Evolutionary conservation across 768 basidiomycete species (phyloP).

Genomic region (Hypsizygus marmoreus): DNA sequence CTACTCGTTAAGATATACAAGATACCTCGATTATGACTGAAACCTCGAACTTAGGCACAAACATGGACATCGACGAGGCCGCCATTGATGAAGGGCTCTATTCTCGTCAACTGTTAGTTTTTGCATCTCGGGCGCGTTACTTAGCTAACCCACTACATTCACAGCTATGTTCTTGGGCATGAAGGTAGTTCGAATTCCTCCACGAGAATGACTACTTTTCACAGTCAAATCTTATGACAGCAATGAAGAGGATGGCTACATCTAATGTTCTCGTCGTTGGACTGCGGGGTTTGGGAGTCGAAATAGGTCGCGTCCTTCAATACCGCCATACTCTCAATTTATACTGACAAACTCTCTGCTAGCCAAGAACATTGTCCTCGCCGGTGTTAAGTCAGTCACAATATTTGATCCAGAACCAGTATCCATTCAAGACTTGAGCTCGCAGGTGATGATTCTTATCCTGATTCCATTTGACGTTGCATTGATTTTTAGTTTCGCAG

Average conservation of each 20-base stretch:
- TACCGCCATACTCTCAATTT: constrained; percentile 1
- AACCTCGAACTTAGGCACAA: constrained; percentile 38
- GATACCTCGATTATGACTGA: constrained; percentile 35
- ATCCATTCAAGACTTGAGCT: constrained; percentile 85
- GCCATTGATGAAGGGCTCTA: constrained; percentile 93
- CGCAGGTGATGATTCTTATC: constrained; percentile 64
- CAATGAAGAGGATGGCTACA: constrained; percentile 98
- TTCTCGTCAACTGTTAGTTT: constrained; percentile 84
- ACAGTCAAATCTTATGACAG: constrained; percentile 42
- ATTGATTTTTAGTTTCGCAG: constrained; percentile 41
- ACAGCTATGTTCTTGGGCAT: constrained; percentile 92
- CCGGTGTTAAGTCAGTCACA: constrained; percentile 97
- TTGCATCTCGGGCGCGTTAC: constrained; percentile 8
- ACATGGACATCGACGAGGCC: constrained; percentile 86
- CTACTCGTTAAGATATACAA: constrained; percentile 11
- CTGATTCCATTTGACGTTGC: not conserved
- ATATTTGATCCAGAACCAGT: constrained; percentile 93
- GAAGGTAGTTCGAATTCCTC: constrained; percentile 60
- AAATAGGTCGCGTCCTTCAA: constrained; percentile 64
- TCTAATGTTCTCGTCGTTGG: constrained; percentile 96
- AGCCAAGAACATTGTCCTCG: constrained; percentile 95
- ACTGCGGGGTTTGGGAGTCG: constrained; percentile 88
- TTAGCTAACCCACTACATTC: constrained; percentile 17
- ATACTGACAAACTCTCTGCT: constrained; percentile 9
- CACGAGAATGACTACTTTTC: not conserved